Evolutionary conservation across 805 yeast species (phyloP).

Genomic region (Metschnikowia kofuensis): DNA sequence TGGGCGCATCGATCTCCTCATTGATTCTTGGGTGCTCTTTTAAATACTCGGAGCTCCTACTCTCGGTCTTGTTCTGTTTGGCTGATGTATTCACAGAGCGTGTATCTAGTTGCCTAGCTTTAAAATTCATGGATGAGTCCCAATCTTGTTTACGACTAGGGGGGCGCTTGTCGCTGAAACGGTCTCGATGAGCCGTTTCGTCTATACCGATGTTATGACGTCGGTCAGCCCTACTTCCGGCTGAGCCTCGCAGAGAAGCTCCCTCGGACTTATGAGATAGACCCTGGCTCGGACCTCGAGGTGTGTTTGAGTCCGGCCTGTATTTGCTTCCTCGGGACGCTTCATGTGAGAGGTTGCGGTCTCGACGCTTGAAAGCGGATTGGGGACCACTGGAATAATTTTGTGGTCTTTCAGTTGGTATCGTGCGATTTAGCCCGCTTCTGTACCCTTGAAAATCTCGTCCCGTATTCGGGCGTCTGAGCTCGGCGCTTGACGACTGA

Average conservation of each 20-base stretch:
- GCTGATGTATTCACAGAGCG: neutral
- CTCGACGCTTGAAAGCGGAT: slow-evolving; percentile 2
- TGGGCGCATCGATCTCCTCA: too few species aligned
- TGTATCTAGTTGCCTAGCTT: neutral
- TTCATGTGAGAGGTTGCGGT: slow-evolving; percentile 6
- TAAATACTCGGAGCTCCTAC: neutral
- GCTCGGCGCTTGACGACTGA: slow-evolving; percentile 2
- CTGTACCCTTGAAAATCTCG: slow-evolving; percentile 15
- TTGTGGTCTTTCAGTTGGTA: neutral
- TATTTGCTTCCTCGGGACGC: slow-evolving; percentile 17
- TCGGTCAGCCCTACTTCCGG: neutral
- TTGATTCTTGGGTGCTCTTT: neutral
- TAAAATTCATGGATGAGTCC: slow-evolving; percentile 2
- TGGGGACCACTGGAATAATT: neutral
- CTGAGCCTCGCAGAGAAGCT: neutral
- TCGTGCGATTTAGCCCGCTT: slow-evolving; percentile 3
- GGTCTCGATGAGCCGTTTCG: neutral
- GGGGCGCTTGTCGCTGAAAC: slow-evolving; percentile 10
- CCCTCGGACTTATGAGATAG: neutral
- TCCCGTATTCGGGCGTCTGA: slow-evolving; percentile 7
- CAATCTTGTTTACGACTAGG: slow-evolving; percentile 9
- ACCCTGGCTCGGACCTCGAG: slow-evolving; percentile 3
- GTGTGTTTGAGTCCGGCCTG: slow-evolving; percentile 6
- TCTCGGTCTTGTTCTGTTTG: neutral
- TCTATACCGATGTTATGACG: neutral